Evolutionary conservation across 352 stramenopile genomes (phyloP).

Genomic region (Pythium rishiriense): DNA sequence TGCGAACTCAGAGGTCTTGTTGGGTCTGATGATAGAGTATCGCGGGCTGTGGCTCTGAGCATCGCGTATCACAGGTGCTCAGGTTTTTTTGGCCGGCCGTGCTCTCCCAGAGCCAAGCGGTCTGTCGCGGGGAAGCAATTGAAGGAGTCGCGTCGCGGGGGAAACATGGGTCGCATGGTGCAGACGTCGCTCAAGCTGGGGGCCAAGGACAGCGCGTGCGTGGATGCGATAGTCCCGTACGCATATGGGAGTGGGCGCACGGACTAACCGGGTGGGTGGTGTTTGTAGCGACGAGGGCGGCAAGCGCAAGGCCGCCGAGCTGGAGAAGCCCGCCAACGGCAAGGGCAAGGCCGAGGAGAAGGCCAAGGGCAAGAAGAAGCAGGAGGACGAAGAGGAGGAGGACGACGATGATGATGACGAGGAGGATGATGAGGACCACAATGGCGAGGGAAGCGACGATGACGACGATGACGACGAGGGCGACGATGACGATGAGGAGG

Average conservation of each 20-base stretch:
- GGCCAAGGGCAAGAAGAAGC: conserved; percentile 38
- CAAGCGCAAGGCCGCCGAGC: conserved; percentile 41
- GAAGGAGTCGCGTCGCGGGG: not conserved
- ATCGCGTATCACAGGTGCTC: conserved; percentile 14
- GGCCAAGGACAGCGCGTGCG: conserved; percentile 21
- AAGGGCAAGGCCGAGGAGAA: conserved; percentile 41
- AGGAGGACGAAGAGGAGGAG: conserved; percentile 53
- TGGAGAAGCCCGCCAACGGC: conserved; percentile 29
- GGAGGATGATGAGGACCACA: conserved; percentile 44
- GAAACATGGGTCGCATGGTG: conserved; percentile 26
- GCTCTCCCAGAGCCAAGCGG: conserved; percentile 10
- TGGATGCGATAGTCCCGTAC: not conserved
- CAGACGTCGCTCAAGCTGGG: conserved; percentile 25
- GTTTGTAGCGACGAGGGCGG: conserved; percentile 24
- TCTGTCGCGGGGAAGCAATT: conserved; percentile 4
- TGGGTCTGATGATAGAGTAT: not conserved
- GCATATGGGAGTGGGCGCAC: not conserved
- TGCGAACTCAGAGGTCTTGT: too few species aligned
- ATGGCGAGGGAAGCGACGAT: conserved; percentile 40
- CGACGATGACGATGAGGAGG: conserved; percentile 46
- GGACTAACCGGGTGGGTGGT: not conserved
- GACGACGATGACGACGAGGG: conserved; percentile 38
- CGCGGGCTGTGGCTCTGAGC: not conserved
- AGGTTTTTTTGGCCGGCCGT: not conserved
- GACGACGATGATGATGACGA: conserved; percentile 53